phyloP scores from a whole-genome alignment of 2,329 filamentous ascomycete genomes.

The Albophoma yamanashiensis region DNA sequence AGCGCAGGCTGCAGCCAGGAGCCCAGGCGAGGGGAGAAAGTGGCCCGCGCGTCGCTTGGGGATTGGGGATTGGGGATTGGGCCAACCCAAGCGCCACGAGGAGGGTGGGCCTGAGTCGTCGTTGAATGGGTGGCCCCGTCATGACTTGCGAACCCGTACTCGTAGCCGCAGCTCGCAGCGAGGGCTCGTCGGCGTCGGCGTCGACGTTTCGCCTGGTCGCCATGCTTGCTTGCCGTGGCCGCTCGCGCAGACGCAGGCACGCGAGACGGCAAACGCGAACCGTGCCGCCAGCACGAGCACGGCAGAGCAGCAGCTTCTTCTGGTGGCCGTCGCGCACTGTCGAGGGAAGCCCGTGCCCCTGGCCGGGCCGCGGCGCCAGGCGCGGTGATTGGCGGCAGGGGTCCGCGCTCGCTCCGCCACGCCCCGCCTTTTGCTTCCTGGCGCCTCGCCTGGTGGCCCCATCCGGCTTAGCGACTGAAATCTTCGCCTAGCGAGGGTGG shows the following conservation, averaged over 20 bases:
- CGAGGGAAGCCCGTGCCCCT: background rate
- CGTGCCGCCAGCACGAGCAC: no score
- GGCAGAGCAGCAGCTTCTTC: background rate
- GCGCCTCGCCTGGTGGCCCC: background rate
- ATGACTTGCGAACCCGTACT: no score
- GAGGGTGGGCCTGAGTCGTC: background rate
- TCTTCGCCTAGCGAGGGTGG: background rate
- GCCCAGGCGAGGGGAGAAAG: background rate
- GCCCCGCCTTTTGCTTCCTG: background rate
- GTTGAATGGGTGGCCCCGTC: no score
- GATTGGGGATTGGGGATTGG: background rate
- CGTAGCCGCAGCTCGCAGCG: background rate
- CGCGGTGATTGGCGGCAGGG: background rate
- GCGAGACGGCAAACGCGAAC: no score
- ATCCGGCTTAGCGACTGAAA: background rate
- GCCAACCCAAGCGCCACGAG: background rate
- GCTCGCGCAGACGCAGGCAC: background rate
- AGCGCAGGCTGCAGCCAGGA: no score
- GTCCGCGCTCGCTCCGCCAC: background rate
- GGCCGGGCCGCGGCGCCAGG: background rate
- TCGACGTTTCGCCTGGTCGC: background rate
- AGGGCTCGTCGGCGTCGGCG: background rate
- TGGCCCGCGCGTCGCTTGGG: background rate
- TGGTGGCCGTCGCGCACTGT: background rate
- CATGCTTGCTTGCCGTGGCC: background rate